Base-by-base conservation (phyloP, 495 filamentous ascomycete genomes). In the Sphaerosporella brunnea region DNA sequence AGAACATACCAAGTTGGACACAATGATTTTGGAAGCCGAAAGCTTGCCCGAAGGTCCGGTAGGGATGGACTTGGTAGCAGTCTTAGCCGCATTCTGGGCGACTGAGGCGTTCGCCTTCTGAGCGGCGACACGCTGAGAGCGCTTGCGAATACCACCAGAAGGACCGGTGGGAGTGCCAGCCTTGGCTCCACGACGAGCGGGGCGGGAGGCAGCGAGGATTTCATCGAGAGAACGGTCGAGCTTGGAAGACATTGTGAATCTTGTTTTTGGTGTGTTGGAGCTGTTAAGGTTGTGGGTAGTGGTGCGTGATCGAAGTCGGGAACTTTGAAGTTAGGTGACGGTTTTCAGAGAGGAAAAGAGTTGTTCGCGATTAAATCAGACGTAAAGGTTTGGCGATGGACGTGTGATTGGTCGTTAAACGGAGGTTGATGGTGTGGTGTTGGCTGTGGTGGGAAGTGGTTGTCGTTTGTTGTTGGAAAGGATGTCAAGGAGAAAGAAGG, bases 181-280 rank as follows among this genome's bases (percentile, higher is more conserved):
- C 60, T 71, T 66, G 53, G 70, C 67, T 48, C 72, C 69, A 56
- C 68, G 68, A 50, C 70, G 73, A 42, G 66, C 69, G 57, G 75
- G 71, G 36, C 51, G 56, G 54, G 76, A 75, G 62, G 74, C 78
- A 57, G 77, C 81, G 72, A 95, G 74, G 64, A 97, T 93, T 66
- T 94, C 84, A 63, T 96, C 90, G 48, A 97, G 78, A 68, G 85
- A 84, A 69, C 86, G 75, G 64, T 95, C 84, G 54, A 97, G 78
- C 68, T 95, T 96, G 64, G 74, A 77, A 69, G 85, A 83, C 86
- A 93, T 93, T 47, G 16, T n/a, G n/a, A n/a, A n/a, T n/a, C n/a
- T n/a, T n/a, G n/a, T n/a, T n/a, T n/a, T n/a, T n/a, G n/a, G n/a
- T n/a, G n/a, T n/a, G n/a, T n/a, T n/a, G n/a, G n/a, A n/a, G n/a